These are phyloP conservation scores for Euphorbia lathyris DNA, from an alignment of 345 rosid genomes.

Conservation along the genomic window DNA sequence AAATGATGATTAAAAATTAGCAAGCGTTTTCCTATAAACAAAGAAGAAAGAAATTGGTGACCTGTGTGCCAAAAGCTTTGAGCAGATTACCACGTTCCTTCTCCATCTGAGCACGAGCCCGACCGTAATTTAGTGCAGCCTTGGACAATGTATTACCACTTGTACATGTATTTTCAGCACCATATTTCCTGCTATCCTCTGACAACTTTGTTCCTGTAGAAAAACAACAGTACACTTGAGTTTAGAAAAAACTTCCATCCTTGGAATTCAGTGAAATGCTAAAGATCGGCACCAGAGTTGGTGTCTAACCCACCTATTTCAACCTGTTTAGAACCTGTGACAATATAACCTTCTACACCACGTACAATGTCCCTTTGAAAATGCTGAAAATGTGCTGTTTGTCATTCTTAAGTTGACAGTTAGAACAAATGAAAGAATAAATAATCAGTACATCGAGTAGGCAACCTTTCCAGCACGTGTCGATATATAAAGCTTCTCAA, in stretches of 20 bases:
- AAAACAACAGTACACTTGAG: conserved; percentile 10
- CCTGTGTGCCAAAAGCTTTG: conserved; percentile 95
- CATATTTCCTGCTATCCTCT: conserved; percentile 85
- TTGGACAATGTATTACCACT: conserved; percentile 72
- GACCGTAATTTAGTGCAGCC: conserved; percentile 63
- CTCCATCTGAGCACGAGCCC: conserved; percentile 81
- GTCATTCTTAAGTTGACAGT: conserved; percentile 10
- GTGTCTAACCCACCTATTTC: conserved; percentile 61
- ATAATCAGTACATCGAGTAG: conserved; percentile 3
- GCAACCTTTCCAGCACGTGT: conserved; percentile 89
- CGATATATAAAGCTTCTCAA: conserved; percentile 88
- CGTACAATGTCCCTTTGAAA: conserved; percentile 92
- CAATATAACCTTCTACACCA: conserved; percentile 84
- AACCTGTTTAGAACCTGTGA: conserved; percentile 84
- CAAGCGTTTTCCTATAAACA: neutral
- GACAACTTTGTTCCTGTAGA: conserved; percentile 72
- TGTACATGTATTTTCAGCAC: conserved; percentile 82
- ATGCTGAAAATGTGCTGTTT: conserved; percentile 49
- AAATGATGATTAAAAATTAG: neutral
- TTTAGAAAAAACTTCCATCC: neutral
- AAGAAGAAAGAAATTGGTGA: conserved; percentile 22
- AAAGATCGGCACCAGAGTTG: conserved; percentile 7
- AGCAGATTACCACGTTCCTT: conserved; percentile 75
- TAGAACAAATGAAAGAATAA: conserved; percentile 3
- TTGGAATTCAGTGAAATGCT: conserved; percentile 5